Evolutionary conservation across 768 basidiomycete species (phyloP), one percentile per base, ranked within the genome.

Genomic region (Terana coerulea): DNA sequence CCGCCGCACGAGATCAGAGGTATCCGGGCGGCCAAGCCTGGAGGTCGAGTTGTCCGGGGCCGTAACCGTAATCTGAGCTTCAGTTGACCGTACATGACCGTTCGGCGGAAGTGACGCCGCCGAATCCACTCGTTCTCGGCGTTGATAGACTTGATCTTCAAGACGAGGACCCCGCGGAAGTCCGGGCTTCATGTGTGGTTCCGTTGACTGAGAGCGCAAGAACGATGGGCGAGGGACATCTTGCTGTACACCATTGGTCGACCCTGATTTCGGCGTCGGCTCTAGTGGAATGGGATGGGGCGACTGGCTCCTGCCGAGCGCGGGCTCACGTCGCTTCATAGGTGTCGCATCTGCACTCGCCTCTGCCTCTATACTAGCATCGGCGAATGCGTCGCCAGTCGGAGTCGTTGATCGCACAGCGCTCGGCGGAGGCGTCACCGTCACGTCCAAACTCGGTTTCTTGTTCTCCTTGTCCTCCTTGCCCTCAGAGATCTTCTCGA

Each of bases 1-100:
- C 41, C 69, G 63, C 14, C 74, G 55, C 4, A 85, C 72, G 26
- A 76, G 54, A 51, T 83, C 77, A 21, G 75, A 58, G 14, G 70
- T 64, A 45, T 79, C 75, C 31, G 63, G 66, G 44, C 65, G 63
- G 30, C 57, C 21, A 11, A 64, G 57, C n/a, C 61, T 65, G 12
- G 66, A 47, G 15, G 54, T 60, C 11, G 53, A 58, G 31, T 69
- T 64, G 14, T 64, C 67, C 22, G 80, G 74, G 15, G 74, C 66
- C 3, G 79, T 77, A 46, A 80, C 55, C 0, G 75, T 77, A 56
- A 79, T 73, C 30, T 59, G 72, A 14, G 52, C 33, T 14, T 26
- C 45, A 19, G 35, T 34, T 10, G 37, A 39, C n/a, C n/a, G n/a
- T n/a, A n/a, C n/a, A 7, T 14, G 39, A 17, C 42, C 42, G 36